Percentiles rank a stretch among this genome's conserved stretches.
These are phyloP conservation scores for Ophiostoma angusticollis DNA, from an alignment of 2,329 filamentous ascomycete species.

Conservation along the genomic window DNA sequence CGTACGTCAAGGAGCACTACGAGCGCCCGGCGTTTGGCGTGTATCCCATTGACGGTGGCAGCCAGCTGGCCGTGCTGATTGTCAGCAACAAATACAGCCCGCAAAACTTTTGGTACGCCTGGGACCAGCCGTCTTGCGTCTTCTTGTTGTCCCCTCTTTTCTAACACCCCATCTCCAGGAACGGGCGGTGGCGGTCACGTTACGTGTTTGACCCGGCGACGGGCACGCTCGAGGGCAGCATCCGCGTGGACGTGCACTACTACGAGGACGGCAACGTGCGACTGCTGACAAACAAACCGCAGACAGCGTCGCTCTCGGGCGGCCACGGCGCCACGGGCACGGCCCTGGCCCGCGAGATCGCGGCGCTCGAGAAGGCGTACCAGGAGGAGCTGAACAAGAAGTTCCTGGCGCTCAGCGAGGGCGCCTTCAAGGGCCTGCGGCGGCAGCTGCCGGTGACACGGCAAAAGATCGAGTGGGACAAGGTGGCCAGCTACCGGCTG, in stretches of 20 bases:
- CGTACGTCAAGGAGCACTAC: constrained; percentile 81
- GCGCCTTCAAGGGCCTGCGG: constrained; percentile 84
- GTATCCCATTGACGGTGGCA: constrained; percentile 66
- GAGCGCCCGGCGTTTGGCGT: constrained; percentile 68
- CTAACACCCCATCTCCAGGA: constrained; percentile 40
- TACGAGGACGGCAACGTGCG: constrained; percentile 98
- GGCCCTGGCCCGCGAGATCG: constrained; percentile 66
- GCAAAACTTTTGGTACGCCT: constrained; percentile 82
- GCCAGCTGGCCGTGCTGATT: constrained; percentile 65
- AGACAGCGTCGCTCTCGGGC: constrained; percentile 48
- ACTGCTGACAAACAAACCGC: constrained; percentile 72
- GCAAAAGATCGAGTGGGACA: constrained; percentile 99
- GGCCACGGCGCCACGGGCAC: constrained; percentile 49
- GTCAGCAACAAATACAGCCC: constrained; percentile 97
- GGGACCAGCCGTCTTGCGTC: neutral
- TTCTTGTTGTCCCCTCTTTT: constrained; percentile 8
- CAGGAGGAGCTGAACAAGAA: constrained; percentile 92
- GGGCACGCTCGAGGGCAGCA: constrained; percentile 56
- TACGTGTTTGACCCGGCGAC: constrained; percentile 68
- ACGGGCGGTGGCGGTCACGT: constrained; percentile 86
- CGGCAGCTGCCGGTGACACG: constrained; percentile 90
- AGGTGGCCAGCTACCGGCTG: constrained; percentile 82
- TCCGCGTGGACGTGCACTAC: constrained; percentile 96
- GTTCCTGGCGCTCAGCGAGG: constrained; percentile 79
- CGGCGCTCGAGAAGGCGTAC: constrained; percentile 73